Evolutionary conservation across 345 rosid species (phyloP).

Genomic region (rapeseed (Brassica napus)): DNA sequence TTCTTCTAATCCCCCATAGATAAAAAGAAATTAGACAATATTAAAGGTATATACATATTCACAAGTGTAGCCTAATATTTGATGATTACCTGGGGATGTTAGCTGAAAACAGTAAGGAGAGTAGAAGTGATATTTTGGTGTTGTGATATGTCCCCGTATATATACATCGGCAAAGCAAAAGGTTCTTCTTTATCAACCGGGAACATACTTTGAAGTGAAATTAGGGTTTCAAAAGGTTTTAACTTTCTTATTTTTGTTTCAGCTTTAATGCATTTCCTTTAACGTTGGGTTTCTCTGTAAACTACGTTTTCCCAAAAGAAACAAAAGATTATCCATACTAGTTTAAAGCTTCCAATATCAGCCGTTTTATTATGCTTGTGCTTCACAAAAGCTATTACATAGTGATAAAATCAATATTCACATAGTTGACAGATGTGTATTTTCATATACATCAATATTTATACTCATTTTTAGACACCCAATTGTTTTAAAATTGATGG

Average conservation of each 20-base stretch:
- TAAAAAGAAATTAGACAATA: not conserved
- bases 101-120: not conserved
- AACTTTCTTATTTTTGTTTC: conserved; percentile 50
- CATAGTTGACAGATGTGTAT: not conserved
- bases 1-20: conserved; percentile 25
- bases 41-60: not conserved
- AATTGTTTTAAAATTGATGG: not conserved
- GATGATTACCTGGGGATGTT: conserved; percentile 22
- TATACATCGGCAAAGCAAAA: conserved; percentile 32
- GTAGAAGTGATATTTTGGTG: conserved; percentile 8
- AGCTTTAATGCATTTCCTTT: conserved; percentile 45
- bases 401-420: not conserved
- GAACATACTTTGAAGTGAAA: conserved; percentile 41
- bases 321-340: conserved; percentile 13
- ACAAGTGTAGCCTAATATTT: not conserved
- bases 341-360: conserved; percentile 18
- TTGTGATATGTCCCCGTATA: conserved; percentile 18
- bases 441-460: not conserved
- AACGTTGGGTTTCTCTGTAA: not conserved
- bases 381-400: conserved; percentile 27
- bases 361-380: conserved; percentile 28
- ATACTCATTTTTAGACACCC: not conserved
- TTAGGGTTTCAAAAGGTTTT: conserved; percentile 43
- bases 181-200: conserved; percentile 30
- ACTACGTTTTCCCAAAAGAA: conserved; percentile 22